These are phyloP conservation scores for Periconia digitata DNA, from an alignment of 2,329 filamentous ascomycete species.

Conservation along the genomic window DNA sequence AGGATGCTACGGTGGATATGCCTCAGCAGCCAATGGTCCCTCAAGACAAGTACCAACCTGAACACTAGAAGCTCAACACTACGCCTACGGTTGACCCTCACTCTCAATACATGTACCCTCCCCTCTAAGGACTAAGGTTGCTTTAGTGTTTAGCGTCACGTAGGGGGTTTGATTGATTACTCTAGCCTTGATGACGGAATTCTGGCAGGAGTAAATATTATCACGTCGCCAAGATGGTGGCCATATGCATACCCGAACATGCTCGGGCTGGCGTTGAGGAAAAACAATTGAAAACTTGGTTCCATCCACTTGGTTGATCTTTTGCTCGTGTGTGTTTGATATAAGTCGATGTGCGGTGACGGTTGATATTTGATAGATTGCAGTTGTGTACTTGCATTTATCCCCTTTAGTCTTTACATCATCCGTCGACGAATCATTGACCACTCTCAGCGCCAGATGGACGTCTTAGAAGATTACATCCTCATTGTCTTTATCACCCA, in stretches of 20 bases:
- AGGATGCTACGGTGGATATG: too few species aligned
- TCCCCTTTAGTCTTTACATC: background rate
- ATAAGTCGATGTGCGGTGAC: too few species aligned
- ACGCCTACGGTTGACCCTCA: background rate
- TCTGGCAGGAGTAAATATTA: background rate
- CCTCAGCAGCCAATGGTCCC: too few species aligned
- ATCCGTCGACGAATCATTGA: background rate
- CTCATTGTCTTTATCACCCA: conserved; percentile 75
- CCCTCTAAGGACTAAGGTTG: background rate
- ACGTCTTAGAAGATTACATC: conserved; percentile 78
- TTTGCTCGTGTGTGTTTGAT: too few species aligned
- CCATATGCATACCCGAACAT: background rate
- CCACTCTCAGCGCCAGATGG: background rate
- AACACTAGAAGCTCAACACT: too few species aligned
- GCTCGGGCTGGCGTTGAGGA: background rate
- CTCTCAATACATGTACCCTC: too few species aligned
- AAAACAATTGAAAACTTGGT: background rate
- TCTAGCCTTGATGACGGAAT: background rate
- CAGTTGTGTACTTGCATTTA: background rate
- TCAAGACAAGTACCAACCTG: too few species aligned
- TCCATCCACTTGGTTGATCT: background rate
- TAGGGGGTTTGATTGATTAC: too few species aligned
- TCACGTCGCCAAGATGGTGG: background rate
- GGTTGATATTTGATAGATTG: background rate
- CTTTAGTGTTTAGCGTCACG: background rate